A percentile compares a stretch with the other conserved stretches of the same genome.
Evolutionary conservation across 495 filamentous ascomycete genomes (phyloP).

Genomic region (Cenococcum geophilum): DNA sequence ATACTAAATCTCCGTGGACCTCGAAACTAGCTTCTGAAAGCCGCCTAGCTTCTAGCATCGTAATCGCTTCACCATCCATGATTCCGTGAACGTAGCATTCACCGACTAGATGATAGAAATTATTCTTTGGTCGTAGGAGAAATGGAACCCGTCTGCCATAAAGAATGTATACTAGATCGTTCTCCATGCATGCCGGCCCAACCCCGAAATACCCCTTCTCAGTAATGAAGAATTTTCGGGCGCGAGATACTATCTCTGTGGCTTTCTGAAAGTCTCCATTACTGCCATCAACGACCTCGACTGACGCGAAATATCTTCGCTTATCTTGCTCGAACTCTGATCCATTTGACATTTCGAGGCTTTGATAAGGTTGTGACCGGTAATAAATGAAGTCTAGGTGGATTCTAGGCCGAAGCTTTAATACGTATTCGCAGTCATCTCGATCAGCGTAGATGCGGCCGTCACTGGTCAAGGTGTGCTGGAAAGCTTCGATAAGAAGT

Average conservation of each 20-base stretch:
- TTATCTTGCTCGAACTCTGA: not conserved
- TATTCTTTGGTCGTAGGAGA: not conserved
- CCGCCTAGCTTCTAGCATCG: not conserved
- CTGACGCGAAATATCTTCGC: not conserved
- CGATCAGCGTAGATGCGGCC: no score
- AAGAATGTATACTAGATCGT: not conserved
- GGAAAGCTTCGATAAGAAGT: no score
- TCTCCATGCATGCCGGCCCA: not conserved
- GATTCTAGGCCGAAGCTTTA: not conserved
- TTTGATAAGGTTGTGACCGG: not conserved
- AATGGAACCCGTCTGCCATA: not conserved
- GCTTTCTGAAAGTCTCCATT: not conserved
- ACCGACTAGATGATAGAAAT: not conserved
- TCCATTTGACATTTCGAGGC: not conserved
- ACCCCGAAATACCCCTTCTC: not conserved
- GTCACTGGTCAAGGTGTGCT: no score
- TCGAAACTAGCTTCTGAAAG: not conserved
- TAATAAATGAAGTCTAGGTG: not conserved
- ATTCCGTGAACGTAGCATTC: slow-evolving; percentile 1
- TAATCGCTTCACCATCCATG: slow-evolving; percentile 6
- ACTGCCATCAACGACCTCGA: no score
- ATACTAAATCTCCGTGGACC: no score
- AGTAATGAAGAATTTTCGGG: not conserved
- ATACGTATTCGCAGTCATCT: not conserved
- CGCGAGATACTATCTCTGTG: not conserved